Evolutionary conservation across 805 yeast species (phyloP), one percentile per base, ranked within the genome.

Genomic region (Wickerhamiella dianesei): DNA sequence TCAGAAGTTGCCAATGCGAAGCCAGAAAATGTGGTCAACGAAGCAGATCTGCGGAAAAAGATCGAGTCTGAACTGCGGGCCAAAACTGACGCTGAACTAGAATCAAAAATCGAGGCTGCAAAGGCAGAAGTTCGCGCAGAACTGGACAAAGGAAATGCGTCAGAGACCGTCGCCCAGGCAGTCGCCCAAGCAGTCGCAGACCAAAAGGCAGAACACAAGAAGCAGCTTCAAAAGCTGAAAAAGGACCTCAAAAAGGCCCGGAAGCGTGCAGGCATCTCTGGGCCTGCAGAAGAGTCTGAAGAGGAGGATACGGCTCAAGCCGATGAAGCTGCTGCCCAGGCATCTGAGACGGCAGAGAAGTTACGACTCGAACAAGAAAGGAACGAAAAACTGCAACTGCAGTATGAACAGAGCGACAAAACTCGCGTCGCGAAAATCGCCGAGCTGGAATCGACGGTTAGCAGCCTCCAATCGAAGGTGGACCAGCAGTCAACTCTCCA

Each of bases 401-500:
- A 49, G 5, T 25, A 22, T 8, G 44, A 40, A 9, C 21, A 41
- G 43, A 8, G 36, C 36, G 46, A 48, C 22, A 49, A 51, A 9
- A 21, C 16, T 21, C 29, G 21, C 43, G 12, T 19, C 20, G 21
- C 21, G 9, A 18, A 14, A 39, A 19, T 12, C n/a, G 22, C 22
- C n/a, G 41, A 39, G 21, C n/a, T 13, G 20, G 41, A 25, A 25
- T 25, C 32, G 32, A 25, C 32, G 32, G 32, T 25, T 25, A 25
- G 9, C 6, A 25, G 32, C 12, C 32, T 25, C n/a, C n/a, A n/a
- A n/a, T n/a, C 12, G 32, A 25, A 25, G 32, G 32, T 12, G 12
- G 12, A 12, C 32, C 12, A 6, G 32, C 6, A 25, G 6, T 12
- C 32, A 25, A 25, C 12, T 25, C 32, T 25, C 32, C 32, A 25